Evolutionary conservation across 2,329 filamentous ascomycete genomes (phyloP), one percentile per base, ranked within the genome.

Genomic region (Ceratocystis eucalypticola): DNA sequence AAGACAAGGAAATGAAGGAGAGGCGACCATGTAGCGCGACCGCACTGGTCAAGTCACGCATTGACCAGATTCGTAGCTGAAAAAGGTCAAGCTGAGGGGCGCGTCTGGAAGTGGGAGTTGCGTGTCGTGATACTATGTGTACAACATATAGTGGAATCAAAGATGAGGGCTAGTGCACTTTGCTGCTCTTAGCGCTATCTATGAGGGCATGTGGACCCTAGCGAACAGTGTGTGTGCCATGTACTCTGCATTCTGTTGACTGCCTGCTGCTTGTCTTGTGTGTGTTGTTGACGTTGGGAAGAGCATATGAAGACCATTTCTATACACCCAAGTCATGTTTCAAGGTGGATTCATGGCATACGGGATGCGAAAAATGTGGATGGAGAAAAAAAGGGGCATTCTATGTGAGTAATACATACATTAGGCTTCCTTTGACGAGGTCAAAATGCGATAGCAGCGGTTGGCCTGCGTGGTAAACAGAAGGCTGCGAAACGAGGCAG

Each of bases 321-420:
- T 25, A 25, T 25, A 3, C 22, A 25, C 22, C 48, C 20, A 53
- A 28, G 48, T 28, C 8, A 12, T 25, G 20, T 25, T 53, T 53
- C 48, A 53, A 28, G 17, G 48, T 12, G 48, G 3, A 28, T 25
- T 53, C 3, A 25, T 28, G 48, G 48, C 10, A 53, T 10, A 15
- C 17, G 30, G 55, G 17, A 59, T 8, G n/a, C 48, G 62, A 17
- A 64, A 50, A 22, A 25, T 33, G 45, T 46, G n/a, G 28, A 28
- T 46, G 45, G 10, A 50, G 44, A 63, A 41, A 44, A 44, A 50
- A 64, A 37, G 22, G 55, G 55, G 55, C 20, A 17, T 33, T 59
- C 33, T 33, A 59, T 59, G 55, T 59, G 55, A 37, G 55, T 37
- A n/a, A 59, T 59, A 59, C 55, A 59, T 59, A 59, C 55, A 59